Evolutionary conservation across 1,139 yeast species (phyloP).

Genomic region (Pichia cactophila): DNA sequence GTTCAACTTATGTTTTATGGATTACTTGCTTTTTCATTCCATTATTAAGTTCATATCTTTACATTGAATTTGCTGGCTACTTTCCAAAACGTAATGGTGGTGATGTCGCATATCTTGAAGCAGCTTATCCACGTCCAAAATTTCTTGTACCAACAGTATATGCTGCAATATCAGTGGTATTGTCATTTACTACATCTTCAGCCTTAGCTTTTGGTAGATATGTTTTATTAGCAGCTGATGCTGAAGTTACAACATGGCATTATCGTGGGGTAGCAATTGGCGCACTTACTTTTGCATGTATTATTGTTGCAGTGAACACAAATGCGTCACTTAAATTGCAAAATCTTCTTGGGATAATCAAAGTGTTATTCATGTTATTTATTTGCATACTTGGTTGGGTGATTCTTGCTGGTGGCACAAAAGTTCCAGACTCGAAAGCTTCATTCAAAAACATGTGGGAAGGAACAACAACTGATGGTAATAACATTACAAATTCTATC

Average conservation of each 20-base stretch:
- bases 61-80: constrained; percentile 36
- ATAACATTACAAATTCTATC: constrained; percentile 37
- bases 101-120: constrained; percentile 39
- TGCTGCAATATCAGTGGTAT: constrained; percentile 36
- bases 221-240: constrained; percentile 33
- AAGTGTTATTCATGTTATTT: constrained; percentile 33
- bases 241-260: constrained; percentile 33
- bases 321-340: constrained; percentile 32
- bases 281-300: constrained; percentile 29
- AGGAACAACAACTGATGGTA: constrained; percentile 37
- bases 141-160: constrained; percentile 36
- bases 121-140: constrained; percentile 36
- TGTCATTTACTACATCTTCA: constrained; percentile 36
- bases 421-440: constrained; percentile 28
- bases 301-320: constrained; percentile 29
- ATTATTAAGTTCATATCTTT: constrained; percentile 31
- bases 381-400: constrained; percentile 34
- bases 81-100: constrained; percentile 34
- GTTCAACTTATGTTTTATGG: constrained; percentile 39
- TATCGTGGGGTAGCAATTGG: constrained; percentile 38
- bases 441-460: constrained; percentile 31
- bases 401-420: constrained; percentile 35
- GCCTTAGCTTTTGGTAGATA: constrained; percentile 39
- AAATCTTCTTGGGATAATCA: constrained; percentile 34
- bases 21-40: constrained; percentile 34